Evolutionary conservation across 106 monocot genomes (phyloP), one percentile per base, ranked within the genome.

Genomic region (Acanthochlamys bracteata): DNA sequence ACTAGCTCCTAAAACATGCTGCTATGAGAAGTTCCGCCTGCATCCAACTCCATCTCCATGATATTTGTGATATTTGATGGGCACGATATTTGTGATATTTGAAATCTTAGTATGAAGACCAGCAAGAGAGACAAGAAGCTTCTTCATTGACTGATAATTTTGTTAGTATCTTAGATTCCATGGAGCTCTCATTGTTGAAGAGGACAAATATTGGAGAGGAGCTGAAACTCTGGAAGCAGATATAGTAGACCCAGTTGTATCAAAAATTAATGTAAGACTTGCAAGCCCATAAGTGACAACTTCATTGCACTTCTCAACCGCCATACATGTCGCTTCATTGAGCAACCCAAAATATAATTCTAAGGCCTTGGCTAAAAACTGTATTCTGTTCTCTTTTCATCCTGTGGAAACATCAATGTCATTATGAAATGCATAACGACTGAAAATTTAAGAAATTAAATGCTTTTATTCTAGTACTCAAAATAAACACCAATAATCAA

Each of bases 21-120:
- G 41, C 63, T 89, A 85, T 53, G 76, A 39, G 79, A 79, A 69
- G 63, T 67, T 69, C 76, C 73, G 67, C 74, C 73, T 11, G 55
- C 67, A 73, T 93, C 93, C 60, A 93, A 80, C 57, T 93, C 93
- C 63, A 89, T 68, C 58, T 93, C 93, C 68, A 89, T 69, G 46
- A 89, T 75, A 39, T 47, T n/a, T n/a, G n/a, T n/a, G n/a, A n/a
- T n/a, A n/a, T n/a, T n/a, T n/a, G n/a, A n/a, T n/a, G n/a, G n/a
- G n/a, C 57, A 19, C 27, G 19, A 47, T 57, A 65, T 46, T 70
- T 56, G 60, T 21, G 56, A 19, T 55, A 49, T 12, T 63, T 17
- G 75, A 77, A 43, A 73, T 12, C 13, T 65, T 51, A 65, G 46
- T 20, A 70, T 78, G 84, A 13, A 86, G 71, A 42, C 79, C 64